Evolutionary conservation across 2,329 filamentous ascomycete species (phyloP), one percentile per base, ranked within the genome.

Genomic region (Phyllosticta ampelicida): DNA sequence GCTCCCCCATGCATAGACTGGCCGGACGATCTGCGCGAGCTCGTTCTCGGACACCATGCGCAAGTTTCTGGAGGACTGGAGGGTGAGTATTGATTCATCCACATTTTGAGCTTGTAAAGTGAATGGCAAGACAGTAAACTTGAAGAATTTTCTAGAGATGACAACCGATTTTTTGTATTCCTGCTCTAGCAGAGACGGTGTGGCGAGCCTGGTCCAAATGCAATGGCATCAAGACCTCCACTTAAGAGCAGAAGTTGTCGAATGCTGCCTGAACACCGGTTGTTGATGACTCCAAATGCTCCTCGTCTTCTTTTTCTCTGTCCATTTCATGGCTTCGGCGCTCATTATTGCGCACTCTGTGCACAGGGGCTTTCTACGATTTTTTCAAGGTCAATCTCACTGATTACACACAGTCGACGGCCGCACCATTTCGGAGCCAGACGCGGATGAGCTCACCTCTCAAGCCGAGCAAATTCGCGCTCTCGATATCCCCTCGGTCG

Each of bases 1-100:
- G 73, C 73, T 0, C 75, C 76, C 5, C 77, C 78, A 0, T 80
- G 77, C 56, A 71, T 78, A 2, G 80, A 83, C 67, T 83, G 78
- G 53, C 76, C 80, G 79, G 0, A 64, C 66, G 2, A 75, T 77
- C 55, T 71, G n/a, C 68, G 71, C 10, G 66, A 66, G 1, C 71
- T 81, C 26, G 71, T 81, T 58, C 68, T 77, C 21, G 78, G 77
- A 0, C 72, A 79, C 59, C 71, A 73, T 51, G 68, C 68, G 0
- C 64, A 69, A 4, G 56, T 83, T 69, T 71, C 77, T 29, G 66
- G 70, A 9, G 69, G 79, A 21, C 67, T 79, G 9, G 68, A 75
- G 21, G 76, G 75, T 55, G 48, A 51, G 48, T 51, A n/a, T n/a
- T 44, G 5, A n/a, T 8, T 16, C n/a, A n/a, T 44, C 36, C 6